phyloP scores from a whole-genome alignment of 2,329 filamentous ascomycete genomes.

The Purpureocillium lavendulum region DNA sequence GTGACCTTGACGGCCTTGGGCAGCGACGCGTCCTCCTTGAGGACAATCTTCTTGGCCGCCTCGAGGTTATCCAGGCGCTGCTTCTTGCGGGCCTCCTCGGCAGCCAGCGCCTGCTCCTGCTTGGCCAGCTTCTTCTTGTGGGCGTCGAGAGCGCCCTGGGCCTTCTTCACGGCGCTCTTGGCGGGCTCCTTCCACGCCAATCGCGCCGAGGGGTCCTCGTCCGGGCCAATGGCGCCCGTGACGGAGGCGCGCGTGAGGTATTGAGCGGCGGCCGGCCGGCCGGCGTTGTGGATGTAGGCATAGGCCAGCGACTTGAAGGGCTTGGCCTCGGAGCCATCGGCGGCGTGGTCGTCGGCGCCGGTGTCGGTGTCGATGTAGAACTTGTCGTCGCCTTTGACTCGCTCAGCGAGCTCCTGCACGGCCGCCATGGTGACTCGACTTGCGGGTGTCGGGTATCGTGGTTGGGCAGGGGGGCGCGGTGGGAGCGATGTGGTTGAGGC shows the following conservation, averaged over 20 bases:
- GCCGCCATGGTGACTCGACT: constrained; percentile 26
- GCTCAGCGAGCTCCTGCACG: constrained; percentile 41
- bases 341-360: constrained; percentile 61
- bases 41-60: constrained; percentile 67
- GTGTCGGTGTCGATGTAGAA: constrained; percentile 75
- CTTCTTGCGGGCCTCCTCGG: constrained; percentile 64
- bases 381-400: constrained; percentile 11
- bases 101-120: constrained; percentile 51
- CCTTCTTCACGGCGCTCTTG: constrained; percentile 82
- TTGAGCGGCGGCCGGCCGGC: constrained; percentile 39
- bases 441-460: background rate
- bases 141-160: constrained; percentile 61
- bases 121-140: constrained; percentile 64
- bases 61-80: constrained; percentile 59
- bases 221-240: constrained; percentile 49
- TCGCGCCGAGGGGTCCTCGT: constrained; percentile 55
- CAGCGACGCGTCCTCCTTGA: constrained; percentile 61
- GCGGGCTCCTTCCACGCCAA: constrained; percentile 73
- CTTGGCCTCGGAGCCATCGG: constrained; percentile 59
- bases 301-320: constrained; percentile 77
- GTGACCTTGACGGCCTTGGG: constrained; percentile 68
- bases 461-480: background rate
- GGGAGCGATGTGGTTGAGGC: background rate
- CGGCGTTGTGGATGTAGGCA: constrained; percentile 65
- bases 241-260: constrained; percentile 64